Evolutionary conservation across 2,329 filamentous ascomycete genomes (phyloP).

Genomic region (Dryadomyces quercivorus): DNA sequence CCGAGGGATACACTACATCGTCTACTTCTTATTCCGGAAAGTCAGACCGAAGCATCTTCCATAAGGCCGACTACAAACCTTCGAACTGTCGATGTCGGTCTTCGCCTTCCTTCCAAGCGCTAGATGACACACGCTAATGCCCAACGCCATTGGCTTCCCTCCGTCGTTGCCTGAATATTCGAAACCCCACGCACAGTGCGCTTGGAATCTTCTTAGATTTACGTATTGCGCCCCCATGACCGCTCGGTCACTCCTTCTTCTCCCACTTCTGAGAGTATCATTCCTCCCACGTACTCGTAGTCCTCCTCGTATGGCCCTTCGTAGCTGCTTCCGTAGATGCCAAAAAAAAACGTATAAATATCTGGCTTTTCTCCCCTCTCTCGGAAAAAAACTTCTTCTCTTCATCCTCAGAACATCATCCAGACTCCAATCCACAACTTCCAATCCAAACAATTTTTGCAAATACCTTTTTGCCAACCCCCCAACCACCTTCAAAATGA

Average conservation of each 20-base stretch:
- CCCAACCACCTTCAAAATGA: conserved; percentile 6
- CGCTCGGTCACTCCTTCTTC: not conserved
- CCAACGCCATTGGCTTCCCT: not conserved
- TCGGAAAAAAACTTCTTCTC: not conserved
- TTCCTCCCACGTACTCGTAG: not conserved
- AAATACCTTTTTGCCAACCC: not conserved
- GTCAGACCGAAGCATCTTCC: not conserved
- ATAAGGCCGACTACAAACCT: not conserved
- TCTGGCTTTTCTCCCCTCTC: not conserved
- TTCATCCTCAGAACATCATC: not conserved
- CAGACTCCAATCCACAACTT: not conserved
- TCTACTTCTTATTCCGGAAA: not conserved
- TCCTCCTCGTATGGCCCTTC: not conserved
- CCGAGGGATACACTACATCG: not conserved
- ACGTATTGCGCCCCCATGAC: not conserved
- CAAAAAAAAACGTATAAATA: conserved; percentile 3
- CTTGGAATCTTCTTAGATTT: not conserved
- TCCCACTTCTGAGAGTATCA: not conserved
- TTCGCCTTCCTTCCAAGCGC: too few species aligned
- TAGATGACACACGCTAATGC: not conserved
- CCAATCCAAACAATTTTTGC: not conserved
- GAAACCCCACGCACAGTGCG: not conserved
- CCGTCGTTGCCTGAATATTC: not conserved
- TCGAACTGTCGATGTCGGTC: not conserved
- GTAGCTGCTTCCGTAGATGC: not conserved